These are phyloP conservation scores for Globisporangium solare DNA, from an alignment of 352 stramenopile species.

Conservation along the genomic window DNA sequence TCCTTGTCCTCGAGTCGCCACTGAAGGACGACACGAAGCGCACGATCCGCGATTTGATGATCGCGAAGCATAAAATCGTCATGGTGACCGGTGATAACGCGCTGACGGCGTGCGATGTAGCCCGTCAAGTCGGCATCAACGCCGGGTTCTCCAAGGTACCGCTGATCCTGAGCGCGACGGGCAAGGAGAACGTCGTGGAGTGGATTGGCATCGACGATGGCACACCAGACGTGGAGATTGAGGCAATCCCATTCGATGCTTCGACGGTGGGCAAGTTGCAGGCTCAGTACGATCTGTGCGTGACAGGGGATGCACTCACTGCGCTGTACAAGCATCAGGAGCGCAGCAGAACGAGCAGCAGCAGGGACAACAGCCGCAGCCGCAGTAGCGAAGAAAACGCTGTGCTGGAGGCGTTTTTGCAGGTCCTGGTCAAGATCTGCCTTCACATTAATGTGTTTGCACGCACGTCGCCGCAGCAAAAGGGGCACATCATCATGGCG, in stretches of 20 bases:
- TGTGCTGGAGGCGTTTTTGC: conserved; percentile 25
- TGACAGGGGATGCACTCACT: conserved; percentile 31
- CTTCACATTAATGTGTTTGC: conserved; percentile 84
- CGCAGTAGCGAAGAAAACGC: conserved; percentile 17
- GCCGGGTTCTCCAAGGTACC: conserved; percentile 14
- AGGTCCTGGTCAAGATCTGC: conserved; percentile 20
- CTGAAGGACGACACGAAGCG: conserved; percentile 89
- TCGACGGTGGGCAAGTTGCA: conserved; percentile 12
- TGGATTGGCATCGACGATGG: conserved; percentile 28
- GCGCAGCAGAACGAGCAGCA: neutral
- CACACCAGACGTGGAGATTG: conserved; percentile 8
- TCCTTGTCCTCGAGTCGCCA: conserved; percentile 91
- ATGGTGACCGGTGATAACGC: conserved; percentile 96
- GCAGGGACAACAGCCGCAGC: neutral
- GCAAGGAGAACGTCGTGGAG: conserved; percentile 12
- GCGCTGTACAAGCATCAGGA: conserved; percentile 13
- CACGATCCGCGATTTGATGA: conserved; percentile 79
- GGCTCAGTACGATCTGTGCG: conserved; percentile 26
- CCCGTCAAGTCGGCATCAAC: conserved; percentile 78
- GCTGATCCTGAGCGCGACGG: conserved; percentile 20
- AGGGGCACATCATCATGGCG: conserved; percentile 88
- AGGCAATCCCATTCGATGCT: conserved; percentile 16
- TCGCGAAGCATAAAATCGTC: conserved; percentile 71
- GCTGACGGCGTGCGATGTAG: conserved; percentile 92
- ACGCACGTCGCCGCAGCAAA: conserved; percentile 89